Percentiles rank a stretch among this genome's conserved stretches.
Evolutionary conservation across 2,329 filamentous ascomycete genomes (phyloP).

Genomic region (Aspergillus terreus): DNA sequence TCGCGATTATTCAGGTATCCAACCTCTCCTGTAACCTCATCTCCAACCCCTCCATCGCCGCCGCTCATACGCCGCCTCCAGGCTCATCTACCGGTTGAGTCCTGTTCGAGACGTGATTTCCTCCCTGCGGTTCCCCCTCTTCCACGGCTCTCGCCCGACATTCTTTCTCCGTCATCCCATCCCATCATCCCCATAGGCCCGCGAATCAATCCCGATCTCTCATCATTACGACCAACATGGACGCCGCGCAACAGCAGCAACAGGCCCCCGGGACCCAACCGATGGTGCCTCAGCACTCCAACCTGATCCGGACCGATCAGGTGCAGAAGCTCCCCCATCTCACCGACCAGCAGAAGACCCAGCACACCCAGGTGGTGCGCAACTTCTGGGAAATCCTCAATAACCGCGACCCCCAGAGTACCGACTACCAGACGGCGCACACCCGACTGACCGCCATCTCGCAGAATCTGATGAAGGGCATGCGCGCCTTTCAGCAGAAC

Average conservation of each 20-base stretch:
- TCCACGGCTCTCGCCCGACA: not conserved
- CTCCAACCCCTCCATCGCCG: not conserved
- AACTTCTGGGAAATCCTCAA: slow-evolving; percentile 54
- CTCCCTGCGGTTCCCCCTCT: not conserved
- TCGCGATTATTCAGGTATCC: not conserved
- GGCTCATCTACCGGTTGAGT: not conserved
- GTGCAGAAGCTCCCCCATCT: slow-evolving; percentile 53
- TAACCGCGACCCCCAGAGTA: slow-evolving; percentile 44
- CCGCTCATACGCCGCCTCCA: not conserved
- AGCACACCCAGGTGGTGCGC: slow-evolving; percentile 53
- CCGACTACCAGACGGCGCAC: slow-evolving; percentile 49
- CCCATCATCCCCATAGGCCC: not conserved
- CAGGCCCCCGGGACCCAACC: slow-evolving; percentile 26
- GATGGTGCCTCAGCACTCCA: slow-evolving; percentile 38
- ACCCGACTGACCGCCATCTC: slow-evolving; percentile 51
- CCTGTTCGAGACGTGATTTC: not conserved
- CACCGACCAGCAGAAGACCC: slow-evolving; percentile 52
- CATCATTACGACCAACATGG: slow-evolving; percentile 22
- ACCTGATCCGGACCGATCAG: slow-evolving; percentile 51
- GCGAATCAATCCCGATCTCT: not conserved
- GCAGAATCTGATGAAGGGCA: slow-evolving; percentile 49
- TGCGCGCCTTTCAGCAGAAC: slow-evolving; percentile 45
- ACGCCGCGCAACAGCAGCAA: slow-evolving; percentile 30
- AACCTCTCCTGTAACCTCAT: not conserved
- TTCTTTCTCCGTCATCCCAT: not conserved